Conservation (phyloP, 2,329 filamentous ascomycete species). For the Scytalidium sp. region DNA sequence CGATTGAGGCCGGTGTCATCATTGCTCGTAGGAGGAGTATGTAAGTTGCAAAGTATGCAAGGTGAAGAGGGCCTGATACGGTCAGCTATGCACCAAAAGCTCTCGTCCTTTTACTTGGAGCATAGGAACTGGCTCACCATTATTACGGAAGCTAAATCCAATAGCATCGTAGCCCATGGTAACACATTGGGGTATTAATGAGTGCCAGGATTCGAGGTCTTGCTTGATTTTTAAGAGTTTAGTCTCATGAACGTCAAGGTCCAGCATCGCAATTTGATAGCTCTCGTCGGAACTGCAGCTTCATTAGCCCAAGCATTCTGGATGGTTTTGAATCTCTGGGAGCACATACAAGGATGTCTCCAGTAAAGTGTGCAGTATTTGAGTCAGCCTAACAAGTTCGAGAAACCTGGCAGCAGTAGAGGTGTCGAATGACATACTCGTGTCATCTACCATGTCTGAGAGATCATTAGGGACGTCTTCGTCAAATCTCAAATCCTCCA, state of each 20-base stretch:
- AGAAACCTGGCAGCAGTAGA: constrained; percentile 34
- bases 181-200: neutral
- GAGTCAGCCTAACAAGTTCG: constrained; percentile 10
- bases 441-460: constrained; percentile 31
- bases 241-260: constrained; percentile 1
- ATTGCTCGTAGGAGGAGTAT: constrained; percentile 40
- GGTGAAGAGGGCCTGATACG: constrained; percentile 34
- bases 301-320: neutral
- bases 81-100: too few relatives aligned
- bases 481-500: constrained; percentile 41
- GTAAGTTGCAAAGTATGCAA: constrained; percentile 39
- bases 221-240: constrained; percentile 21
- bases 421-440: constrained; percentile 29
- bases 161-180: too few relatives aligned
- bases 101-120: too few relatives aligned
- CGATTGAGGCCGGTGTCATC: constrained; percentile 42
- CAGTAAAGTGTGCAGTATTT: constrained; percentile 6
- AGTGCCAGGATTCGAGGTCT: constrained; percentile 7
- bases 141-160: too few relatives aligned
- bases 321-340: neutral
- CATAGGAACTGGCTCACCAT: neutral
- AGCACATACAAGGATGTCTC: constrained; percentile 11
- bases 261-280: constrained; percentile 2
- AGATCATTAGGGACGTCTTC: constrained; percentile 38
- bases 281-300: constrained; percentile 10